Percentiles rank a stretch among this genome's conserved stretches.
Conservation (phyloP, 2,329 filamentous ascomycete genomes). For the Curvularia verruculosa region DNA sequence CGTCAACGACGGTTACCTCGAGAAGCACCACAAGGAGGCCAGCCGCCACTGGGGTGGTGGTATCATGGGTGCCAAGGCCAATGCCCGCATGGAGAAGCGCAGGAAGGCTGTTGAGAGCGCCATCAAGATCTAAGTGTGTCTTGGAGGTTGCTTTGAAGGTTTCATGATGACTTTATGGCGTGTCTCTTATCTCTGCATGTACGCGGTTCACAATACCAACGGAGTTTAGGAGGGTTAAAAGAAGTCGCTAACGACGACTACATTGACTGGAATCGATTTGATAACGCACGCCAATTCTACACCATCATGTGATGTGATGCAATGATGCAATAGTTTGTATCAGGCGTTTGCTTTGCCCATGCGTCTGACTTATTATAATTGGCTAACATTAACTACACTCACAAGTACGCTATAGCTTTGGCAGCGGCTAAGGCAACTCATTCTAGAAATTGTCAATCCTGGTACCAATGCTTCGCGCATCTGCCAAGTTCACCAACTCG, state of each 20-base stretch:
- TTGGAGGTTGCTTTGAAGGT: constrained; percentile 32
- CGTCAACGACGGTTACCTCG: constrained; percentile 97
- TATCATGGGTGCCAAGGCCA: constrained; percentile 98
- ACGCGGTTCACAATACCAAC: constrained; percentile 48
- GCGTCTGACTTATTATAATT: neutral
- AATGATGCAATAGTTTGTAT: neutral
- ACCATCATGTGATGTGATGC: constrained; percentile 22
- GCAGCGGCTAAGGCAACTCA: constrained; percentile 2
- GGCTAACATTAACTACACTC: constrained; percentile 8
- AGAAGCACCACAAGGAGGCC: constrained; percentile 84
- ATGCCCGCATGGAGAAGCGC: constrained; percentile 78
- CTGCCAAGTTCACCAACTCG: constrained; percentile 63
- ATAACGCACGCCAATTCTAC: constrained; percentile 40
- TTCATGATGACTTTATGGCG: constrained; percentile 45
- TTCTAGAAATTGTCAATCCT: constrained; percentile 57
- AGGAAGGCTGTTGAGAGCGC: constrained; percentile 91
- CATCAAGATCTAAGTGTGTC: constrained; percentile 87
- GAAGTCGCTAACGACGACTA: constrained; percentile 40
- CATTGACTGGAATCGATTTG: constrained; percentile 46
- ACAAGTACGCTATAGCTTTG: constrained; percentile 6
- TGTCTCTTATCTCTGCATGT: constrained; percentile 51
- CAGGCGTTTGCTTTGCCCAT: neutral
- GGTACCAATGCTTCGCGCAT: constrained; percentile 61
- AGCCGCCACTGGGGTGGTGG: constrained; percentile 98
- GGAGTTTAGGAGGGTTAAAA: constrained; percentile 51